These are phyloP conservation scores for Ascochyta koolunga DNA, from an alignment of 2,329 filamentous ascomycete genomes.

Conservation along the genomic window DNA sequence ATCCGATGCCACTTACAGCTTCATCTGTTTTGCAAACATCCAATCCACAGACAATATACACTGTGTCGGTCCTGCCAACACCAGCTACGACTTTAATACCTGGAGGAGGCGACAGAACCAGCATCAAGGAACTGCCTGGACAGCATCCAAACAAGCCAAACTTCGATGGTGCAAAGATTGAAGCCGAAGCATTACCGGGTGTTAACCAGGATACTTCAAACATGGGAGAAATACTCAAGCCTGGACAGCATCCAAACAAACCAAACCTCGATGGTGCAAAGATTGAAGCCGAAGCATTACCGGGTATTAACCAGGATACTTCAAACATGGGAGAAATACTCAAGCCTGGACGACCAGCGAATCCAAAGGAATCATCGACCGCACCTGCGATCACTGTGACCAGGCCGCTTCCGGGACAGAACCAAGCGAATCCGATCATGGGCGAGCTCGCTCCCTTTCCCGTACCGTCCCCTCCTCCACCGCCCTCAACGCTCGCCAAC, in stretches of 20 bases:
- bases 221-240: not conserved
- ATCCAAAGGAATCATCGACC: not conserved
- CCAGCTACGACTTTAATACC: not conserved
- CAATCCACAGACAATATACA: not conserved
- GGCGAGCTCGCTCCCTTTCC: not conserved
- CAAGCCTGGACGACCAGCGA: not conserved
- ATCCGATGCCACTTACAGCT: not conserved
- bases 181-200: not conserved
- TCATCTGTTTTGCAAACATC: not conserved
- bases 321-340: constrained; percentile 3
- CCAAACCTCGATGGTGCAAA: not conserved
- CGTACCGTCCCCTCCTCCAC: not conserved
- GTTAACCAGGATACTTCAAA: constrained; percentile 8
- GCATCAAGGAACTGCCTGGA: not conserved
- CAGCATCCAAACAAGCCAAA: not conserved
- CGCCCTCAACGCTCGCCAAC: not conserved
- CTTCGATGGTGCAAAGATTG: not conserved
- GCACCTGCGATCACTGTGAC: not conserved
- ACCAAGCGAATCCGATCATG: constrained; percentile 2
- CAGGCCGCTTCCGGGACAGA: constrained; percentile 10
- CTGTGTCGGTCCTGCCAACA: not conserved
- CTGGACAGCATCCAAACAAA: not conserved
- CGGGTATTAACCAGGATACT: constrained; percentile 8
- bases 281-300: not conserved
- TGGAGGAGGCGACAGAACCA: not conserved